Evolutionary conservation across 192 early-diverging fungal species (phyloP).

Genomic region (Coemansia sp.): DNA sequence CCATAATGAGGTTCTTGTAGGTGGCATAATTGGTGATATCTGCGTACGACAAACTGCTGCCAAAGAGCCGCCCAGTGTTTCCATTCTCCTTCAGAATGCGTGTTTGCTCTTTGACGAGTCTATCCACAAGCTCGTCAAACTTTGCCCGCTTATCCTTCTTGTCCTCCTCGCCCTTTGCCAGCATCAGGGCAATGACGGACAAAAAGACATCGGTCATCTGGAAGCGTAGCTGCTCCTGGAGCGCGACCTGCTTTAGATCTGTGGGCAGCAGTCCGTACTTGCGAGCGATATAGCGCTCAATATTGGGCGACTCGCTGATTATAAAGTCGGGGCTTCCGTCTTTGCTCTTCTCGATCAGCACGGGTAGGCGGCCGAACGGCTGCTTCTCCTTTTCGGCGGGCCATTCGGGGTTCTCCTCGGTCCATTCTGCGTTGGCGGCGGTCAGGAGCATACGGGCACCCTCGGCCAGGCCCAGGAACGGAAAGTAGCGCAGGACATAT

Average conservation of each 20-base stretch:
- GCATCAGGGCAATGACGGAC: too few relatives aligned
- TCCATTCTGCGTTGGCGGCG: slow-evolving; percentile 29
- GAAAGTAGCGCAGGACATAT: slow-evolving; percentile 38
- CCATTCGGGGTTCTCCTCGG: slow-evolving; percentile 49
- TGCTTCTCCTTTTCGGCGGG: slow-evolving; percentile 40
- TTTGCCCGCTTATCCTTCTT: too few relatives aligned
- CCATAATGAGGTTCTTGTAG: slow-evolving; percentile 9
- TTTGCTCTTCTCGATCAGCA: slow-evolving; percentile 38
- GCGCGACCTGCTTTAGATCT: slow-evolving; percentile 23
- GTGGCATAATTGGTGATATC: slow-evolving; percentile 36
- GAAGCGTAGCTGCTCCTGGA: slow-evolving; percentile 29
- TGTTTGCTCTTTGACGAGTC: slow-evolving; percentile 27
- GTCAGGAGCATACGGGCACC: slow-evolving; percentile 42
- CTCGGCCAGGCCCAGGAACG: slow-evolving; percentile 20
- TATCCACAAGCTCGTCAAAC: slow-evolving; percentile 8
- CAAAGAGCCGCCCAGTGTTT: slow-evolving; percentile 49
- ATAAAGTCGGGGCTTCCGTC: slow-evolving; percentile 23
- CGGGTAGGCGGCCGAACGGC: slow-evolving; percentile 51
- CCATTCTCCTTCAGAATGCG: slow-evolving; percentile 46
- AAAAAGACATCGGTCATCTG: slow-evolving; percentile 13
- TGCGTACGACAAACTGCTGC: slow-evolving; percentile 38
- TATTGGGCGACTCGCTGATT: slow-evolving; percentile 42
- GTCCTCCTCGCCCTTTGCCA: too few relatives aligned
- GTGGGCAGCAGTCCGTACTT: slow-evolving; percentile 36
- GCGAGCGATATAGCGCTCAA: slow-evolving; percentile 51